Evolutionary conservation across 345 rosid genomes (phyloP).

Genomic region (Arabis alpina): DNA sequence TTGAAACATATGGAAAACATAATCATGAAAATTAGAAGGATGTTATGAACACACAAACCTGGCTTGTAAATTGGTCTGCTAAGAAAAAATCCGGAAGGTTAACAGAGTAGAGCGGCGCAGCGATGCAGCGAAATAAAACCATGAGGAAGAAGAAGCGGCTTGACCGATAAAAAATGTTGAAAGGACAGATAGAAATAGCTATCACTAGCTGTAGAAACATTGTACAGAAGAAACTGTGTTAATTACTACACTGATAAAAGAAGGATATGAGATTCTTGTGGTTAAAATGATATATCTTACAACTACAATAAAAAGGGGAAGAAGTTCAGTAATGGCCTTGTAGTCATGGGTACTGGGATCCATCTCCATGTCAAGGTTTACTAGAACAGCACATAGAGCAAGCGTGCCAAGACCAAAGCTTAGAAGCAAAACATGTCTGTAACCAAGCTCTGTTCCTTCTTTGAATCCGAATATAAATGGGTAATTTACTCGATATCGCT

Average conservation of each 20-base stretch:
- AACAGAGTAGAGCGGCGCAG: slow-evolving; percentile 51
- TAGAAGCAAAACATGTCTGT: slow-evolving; percentile 49
- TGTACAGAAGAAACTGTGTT: neutral
- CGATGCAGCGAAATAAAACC: slow-evolving; percentile 43
- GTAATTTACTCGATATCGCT: slow-evolving; percentile 50
- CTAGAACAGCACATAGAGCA: slow-evolving; percentile 47
- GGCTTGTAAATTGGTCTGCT: slow-evolving; percentile 75
- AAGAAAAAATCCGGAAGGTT: slow-evolving; percentile 69
- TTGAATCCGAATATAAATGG: slow-evolving; percentile 59
- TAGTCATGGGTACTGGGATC: slow-evolving; percentile 52
- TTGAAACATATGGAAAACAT: neutral
- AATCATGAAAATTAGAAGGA: neutral
- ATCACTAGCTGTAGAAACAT: slow-evolving; percentile 37
- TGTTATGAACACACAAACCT: slow-evolving; percentile 45
- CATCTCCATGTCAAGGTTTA: slow-evolving; percentile 62
- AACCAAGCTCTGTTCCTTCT: slow-evolving; percentile 53
- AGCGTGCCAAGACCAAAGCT: slow-evolving; percentile 53
- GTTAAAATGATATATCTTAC: slow-evolving; percentile 38
- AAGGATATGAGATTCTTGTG: neutral
- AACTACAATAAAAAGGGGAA: slow-evolving; percentile 45
- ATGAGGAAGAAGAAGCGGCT: slow-evolving; percentile 43
- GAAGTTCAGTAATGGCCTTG: slow-evolving; percentile 55
- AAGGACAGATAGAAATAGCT: slow-evolving; percentile 35
- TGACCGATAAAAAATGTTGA: slow-evolving; percentile 46
- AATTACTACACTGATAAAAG: neutral